Conservation (phyloP, 2,329 filamentous ascomycete species). For the Aspergillus carbonarius region DNA sequence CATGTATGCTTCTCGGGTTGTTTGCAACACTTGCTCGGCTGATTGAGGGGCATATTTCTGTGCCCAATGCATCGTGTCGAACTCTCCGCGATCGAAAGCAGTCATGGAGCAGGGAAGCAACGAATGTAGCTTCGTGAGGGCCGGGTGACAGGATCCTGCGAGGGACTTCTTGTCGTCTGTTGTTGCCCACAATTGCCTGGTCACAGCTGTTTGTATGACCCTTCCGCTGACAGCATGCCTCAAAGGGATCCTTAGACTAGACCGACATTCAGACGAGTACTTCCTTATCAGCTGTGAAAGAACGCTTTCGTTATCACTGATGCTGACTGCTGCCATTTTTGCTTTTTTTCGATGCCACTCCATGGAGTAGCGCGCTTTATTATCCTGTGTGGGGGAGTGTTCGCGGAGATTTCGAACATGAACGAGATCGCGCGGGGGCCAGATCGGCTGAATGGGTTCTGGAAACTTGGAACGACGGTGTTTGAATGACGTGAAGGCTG, state of each 20-base stretch:
- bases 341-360: conserved; percentile 37
- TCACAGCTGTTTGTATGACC: conserved; percentile 29
- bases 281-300: conserved; percentile 16
- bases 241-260: conserved; percentile 29
- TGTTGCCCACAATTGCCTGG: conserved; percentile 29
- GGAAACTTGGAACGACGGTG: conserved; percentile 28
- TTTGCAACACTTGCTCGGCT: conserved; percentile 73
- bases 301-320: conserved; percentile 36
- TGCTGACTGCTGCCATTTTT: conserved; percentile 32
- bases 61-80: conserved; percentile 71
- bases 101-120: conserved; percentile 64
- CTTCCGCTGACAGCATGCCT: conserved; percentile 32
- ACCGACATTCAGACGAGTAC: neutral
- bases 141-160: conserved; percentile 50
- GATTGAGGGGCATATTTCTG: conserved; percentile 78
- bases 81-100: conserved; percentile 76
- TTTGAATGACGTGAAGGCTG: conserved; percentile 17
- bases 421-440: conserved; percentile 38
- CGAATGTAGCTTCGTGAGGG: conserved; percentile 59
- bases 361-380: neutral
- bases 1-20: conserved; percentile 65
- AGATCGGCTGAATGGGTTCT: conserved; percentile 37
- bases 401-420: conserved; percentile 52
- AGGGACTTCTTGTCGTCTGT: conserved; percentile 2
- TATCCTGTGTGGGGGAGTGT: neutral